Percentiles rank a stretch among this genome's conserved stretches.
These are phyloP conservation scores for Talaromyces sp. DNA, from an alignment of 2,329 filamentous ascomycete genomes.

Conservation along the genomic window DNA sequence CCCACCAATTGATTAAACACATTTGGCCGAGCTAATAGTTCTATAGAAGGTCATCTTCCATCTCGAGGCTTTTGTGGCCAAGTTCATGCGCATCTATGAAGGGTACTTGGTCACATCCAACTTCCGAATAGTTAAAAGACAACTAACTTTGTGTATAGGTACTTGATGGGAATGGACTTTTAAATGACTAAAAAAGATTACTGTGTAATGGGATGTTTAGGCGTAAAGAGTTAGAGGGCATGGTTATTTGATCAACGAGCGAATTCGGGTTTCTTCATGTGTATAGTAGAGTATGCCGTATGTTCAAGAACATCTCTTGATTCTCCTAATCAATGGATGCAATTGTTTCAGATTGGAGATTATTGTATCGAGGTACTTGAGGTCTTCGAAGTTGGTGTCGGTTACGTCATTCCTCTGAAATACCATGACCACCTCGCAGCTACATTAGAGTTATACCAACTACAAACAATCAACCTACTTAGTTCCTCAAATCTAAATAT, in stretches of 20 bases:
- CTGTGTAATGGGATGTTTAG: neutral
- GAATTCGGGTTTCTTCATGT: neutral
- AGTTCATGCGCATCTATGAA: conserved; percentile 95
- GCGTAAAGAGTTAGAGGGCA: neutral
- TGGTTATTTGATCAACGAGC: neutral
- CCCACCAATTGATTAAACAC: neutral
- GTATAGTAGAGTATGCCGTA: neutral
- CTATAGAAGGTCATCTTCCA: conserved; percentile 89
- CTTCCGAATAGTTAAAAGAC: conserved; percentile 15
- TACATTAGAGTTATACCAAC: neutral
- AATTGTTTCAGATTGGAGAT: neutral
- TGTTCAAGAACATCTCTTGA: neutral
- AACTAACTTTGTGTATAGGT: conserved; percentile 33
- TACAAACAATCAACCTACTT: neutral
- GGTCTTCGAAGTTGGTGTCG: neutral
- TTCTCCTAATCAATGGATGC: neutral
- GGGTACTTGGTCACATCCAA: conserved; percentile 56
- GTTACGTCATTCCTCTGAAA: conserved; percentile 17
- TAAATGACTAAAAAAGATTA: conserved; percentile 26
- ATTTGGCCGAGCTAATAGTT: neutral
- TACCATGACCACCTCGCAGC: neutral
- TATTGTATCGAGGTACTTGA: neutral
- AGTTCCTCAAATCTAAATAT: neutral
- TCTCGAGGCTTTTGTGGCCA: conserved; percentile 94
- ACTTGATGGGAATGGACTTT: conserved; percentile 74